phyloP scores from a whole-genome alignment of 108 stramenopile species.

The Cylindrotheca closterium region DNA sequence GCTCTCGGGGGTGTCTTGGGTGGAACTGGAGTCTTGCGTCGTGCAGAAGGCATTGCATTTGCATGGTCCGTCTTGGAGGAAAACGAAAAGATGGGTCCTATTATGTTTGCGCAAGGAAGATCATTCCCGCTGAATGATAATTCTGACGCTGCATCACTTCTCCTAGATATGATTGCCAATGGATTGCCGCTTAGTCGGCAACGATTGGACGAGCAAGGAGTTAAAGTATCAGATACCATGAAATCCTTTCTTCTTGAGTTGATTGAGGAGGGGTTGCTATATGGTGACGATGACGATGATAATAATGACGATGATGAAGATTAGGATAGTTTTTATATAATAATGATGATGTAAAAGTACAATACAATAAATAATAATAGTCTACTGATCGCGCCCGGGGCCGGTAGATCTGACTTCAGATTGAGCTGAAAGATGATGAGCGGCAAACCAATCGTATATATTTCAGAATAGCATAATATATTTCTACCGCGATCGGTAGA shows the following conservation, averaged over 20 bases:
- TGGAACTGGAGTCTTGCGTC: conserved; percentile 45
- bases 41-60: conserved; percentile 73
- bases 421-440: too few species aligned
- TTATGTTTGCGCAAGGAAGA: background rate
- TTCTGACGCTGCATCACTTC: too few species aligned
- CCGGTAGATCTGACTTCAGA: too few species aligned
- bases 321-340: too few species aligned
- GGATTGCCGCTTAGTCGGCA: conserved; percentile 11
- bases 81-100: too few species aligned
- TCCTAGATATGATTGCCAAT: conserved; percentile 28
- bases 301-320: background rate
- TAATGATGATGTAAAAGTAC: background rate
- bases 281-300: conserved; percentile 23
- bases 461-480: too few species aligned
- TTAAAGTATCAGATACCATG: too few species aligned
- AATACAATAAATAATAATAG: too few species aligned
- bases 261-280: conserved; percentile 20
- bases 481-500: too few species aligned
- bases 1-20: conserved; percentile 34
- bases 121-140: background rate
- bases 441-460: too few species aligned
- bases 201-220: background rate
- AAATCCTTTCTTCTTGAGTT: conserved; percentile 7
- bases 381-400: too few species aligned
- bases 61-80: conserved; percentile 57